Percentiles rank a stretch among this genome's conserved stretches.
These are phyloP conservation scores for Pseudogymnoascus sp. DNA, from an alignment of 2,329 filamentous ascomycete genomes.

Conservation along the genomic window DNA sequence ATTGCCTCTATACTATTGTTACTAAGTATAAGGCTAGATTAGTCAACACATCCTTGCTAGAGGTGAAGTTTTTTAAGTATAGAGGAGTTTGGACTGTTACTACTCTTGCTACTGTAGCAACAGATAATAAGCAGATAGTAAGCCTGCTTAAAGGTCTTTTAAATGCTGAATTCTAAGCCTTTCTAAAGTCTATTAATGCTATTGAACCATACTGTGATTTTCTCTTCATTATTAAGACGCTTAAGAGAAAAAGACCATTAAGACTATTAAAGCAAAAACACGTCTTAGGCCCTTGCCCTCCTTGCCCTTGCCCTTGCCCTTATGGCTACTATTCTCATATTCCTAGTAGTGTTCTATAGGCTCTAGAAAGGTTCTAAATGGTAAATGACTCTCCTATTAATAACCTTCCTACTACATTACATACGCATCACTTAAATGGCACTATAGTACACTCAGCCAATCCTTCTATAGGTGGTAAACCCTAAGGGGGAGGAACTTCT, in stretches of 20 bases:
- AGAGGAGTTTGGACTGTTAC: neutral
- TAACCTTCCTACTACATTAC: too few relatives aligned
- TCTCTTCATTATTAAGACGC: neutral
- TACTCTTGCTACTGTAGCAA: neutral
- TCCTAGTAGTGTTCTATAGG: neutral
- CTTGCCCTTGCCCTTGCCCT: neutral
- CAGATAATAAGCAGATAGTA: neutral
- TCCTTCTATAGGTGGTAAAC: neutral
- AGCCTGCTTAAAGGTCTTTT: neutral
- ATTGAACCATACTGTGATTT: neutral
- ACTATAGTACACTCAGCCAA: too few relatives aligned
- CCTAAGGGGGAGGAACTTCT: neutral
- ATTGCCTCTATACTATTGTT: neutral
- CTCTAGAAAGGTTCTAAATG: too few relatives aligned
- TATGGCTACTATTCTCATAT: neutral
- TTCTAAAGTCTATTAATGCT: neutral
- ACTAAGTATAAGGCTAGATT: neutral
- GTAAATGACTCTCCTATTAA: too few relatives aligned
- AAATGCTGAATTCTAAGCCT: neutral
- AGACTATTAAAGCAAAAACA: neutral
- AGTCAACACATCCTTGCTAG: neutral
- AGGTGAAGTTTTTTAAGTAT: neutral
- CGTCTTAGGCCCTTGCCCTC: neutral
- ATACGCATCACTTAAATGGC: too few relatives aligned
- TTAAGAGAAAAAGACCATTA: neutral